Evolutionary conservation across 176 grass and related monocot species (phyloP).

Genomic region (Eleusine coracana): DNA sequence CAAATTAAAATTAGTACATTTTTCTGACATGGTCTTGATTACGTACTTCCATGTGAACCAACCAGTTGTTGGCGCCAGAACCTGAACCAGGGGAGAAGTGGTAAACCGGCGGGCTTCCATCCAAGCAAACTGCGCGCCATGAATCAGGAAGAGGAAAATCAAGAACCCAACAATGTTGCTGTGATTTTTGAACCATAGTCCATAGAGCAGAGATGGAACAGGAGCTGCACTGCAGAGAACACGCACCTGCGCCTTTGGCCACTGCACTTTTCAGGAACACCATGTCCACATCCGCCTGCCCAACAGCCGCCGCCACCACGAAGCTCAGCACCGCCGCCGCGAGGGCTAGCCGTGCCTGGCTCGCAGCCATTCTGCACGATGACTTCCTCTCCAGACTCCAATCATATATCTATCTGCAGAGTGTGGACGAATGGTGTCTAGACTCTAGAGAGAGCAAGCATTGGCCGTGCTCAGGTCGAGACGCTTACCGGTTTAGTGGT

Average conservation of each 20-base stretch:
- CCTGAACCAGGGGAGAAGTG: constrained; percentile 71
- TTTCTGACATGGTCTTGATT: not conserved
- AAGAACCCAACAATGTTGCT: not conserved
- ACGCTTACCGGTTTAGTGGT: not conserved
- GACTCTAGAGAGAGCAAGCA: not conserved
- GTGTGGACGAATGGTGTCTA: not conserved
- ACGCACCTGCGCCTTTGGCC: constrained; percentile 61
- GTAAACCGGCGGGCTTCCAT: constrained; percentile 70
- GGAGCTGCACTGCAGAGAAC: not conserved
- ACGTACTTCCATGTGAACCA: constrained; percentile 77
- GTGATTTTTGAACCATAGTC: not conserved
- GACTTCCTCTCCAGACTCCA: not conserved
- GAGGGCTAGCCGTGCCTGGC: constrained; percentile 24
- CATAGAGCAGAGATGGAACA: not conserved
- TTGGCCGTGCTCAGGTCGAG: constrained; percentile 5
- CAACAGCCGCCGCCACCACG: constrained; percentile 5
- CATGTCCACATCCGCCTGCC: constrained; percentile 56
- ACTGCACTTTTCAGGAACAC: constrained; percentile 57
- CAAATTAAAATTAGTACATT: not conserved
- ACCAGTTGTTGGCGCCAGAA: constrained; percentile 69
- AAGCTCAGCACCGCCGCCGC: constrained; percentile 27
- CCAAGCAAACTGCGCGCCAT: constrained; percentile 58
- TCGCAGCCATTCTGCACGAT: constrained; percentile 33
- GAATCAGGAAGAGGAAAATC: not conserved
- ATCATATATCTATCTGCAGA: not conserved